These are phyloP conservation scores for slime mould (Dictyostelium discoideum) DNA, from an alignment of 78 protist genomes.

Conservation along the genomic window dicty_2.7 NC_007088.5:1384501-1385000, in stretches of 20 bases:
- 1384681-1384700: background rate
- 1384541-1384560: background rate
- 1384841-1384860: background rate
- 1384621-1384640: background rate
- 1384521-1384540: background rate
- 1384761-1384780: constrained; percentile 6
- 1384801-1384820: background rate
- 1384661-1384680: background rate
- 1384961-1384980: background rate
- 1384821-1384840: background rate
- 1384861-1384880: background rate
- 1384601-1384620: background rate
- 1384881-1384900: background rate
- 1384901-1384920: background rate
- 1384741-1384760: background rate
- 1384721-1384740: background rate
- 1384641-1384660: background rate
- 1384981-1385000: background rate
- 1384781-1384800: background rate
- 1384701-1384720: background rate
- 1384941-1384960: background rate
- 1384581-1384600: background rate
- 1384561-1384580: background rate
- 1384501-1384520: constrained; percentile 8
- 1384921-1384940: background rate